phyloP scores from a whole-genome alignment of 2,329 filamentous ascomycete species.

The Fusarium caatingaense region DNA sequence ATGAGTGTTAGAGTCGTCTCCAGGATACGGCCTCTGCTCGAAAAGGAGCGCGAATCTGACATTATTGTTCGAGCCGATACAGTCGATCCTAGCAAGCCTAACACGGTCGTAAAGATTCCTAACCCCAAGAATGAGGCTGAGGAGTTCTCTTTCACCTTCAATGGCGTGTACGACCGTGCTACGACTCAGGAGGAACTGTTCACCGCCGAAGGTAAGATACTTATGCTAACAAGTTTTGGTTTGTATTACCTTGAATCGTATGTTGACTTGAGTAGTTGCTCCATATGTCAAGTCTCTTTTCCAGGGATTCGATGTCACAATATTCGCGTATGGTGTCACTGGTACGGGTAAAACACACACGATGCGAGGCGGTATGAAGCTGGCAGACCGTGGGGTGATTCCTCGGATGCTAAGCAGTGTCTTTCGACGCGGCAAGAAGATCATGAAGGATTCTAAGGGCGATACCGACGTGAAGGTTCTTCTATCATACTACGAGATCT shows the following conservation, averaged over 20 bases:
- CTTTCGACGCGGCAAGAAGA: conserved; percentile 86
- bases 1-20: conserved; percentile 88
- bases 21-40: conserved; percentile 87
- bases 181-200: conserved; percentile 90
- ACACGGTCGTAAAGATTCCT: conserved; percentile 84
- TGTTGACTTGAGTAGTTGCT: conserved; percentile 69
- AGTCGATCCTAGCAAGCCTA: conserved; percentile 69
- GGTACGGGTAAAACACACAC: conserved; percentile 96
- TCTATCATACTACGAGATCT: conserved; percentile 95
- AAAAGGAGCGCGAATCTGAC: conserved; percentile 87
- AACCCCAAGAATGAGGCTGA: conserved; percentile 93
- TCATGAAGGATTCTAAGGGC: conserved; percentile 80
- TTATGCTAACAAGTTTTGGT: conserved; percentile 12
- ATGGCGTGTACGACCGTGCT: conserved; percentile 85
- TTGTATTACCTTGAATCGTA: conserved; percentile 15
- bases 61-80: conserved; percentile 80
- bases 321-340: conserved; percentile 94
- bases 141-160: conserved; percentile 94
- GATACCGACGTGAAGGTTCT: conserved; percentile 77
- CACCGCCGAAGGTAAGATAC: conserved; percentile 79
- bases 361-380: conserved; percentile 89
- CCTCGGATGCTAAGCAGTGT: conserved; percentile 86
- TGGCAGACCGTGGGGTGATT: conserved; percentile 89
- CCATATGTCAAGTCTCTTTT: conserved; percentile 94
- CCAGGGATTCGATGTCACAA: conserved; percentile 85